Evolutionary conservation across 2,329 filamentous ascomycete species (phyloP).

Genomic region (Dactylellina haptotyla): DNA sequence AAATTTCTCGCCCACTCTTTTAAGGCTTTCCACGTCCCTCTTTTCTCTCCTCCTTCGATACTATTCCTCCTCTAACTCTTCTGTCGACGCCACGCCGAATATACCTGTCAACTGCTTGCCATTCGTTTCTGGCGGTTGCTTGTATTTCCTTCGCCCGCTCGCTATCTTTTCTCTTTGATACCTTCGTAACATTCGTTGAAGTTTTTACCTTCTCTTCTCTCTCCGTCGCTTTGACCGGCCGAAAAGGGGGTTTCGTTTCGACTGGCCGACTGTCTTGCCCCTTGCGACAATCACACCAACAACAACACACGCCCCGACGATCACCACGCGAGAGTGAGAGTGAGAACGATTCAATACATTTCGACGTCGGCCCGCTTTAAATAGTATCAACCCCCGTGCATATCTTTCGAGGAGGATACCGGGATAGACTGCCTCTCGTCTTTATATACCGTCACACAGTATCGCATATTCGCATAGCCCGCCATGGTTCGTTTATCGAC

Average conservation of each 20-base stretch:
- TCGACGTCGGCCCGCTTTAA: neutral
- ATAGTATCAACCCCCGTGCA: neutral
- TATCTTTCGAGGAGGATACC: neutral
- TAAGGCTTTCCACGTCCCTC: conserved; percentile 4
- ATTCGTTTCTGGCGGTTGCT: conserved; percentile 54
- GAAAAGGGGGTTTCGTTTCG: conserved; percentile 28
- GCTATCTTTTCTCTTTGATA: conserved; percentile 6
- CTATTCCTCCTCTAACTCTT: neutral
- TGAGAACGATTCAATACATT: neutral
- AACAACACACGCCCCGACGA: conserved; percentile 6
- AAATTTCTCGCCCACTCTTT: conserved; percentile 11
- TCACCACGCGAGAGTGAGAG: conserved; percentile 15
- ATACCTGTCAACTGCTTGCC: conserved; percentile 38
- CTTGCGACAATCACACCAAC: too few species aligned
- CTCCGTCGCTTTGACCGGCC: neutral
- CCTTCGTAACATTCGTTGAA: conserved; percentile 53
- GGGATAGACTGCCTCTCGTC: neutral
- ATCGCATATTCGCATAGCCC: conserved; percentile 12
- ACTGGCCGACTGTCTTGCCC: too few species aligned
- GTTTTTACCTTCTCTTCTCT: conserved; percentile 1
- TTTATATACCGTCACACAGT: too few species aligned
- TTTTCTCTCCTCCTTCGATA: neutral
- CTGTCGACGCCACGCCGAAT: conserved; percentile 20
- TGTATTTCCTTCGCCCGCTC: conserved; percentile 37
- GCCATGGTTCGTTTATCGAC: conserved; percentile 49